These are phyloP conservation scores for Perkinsus olseni DNA, from an alignment of 169 alveolate species.

Conservation along the genomic window DNA sequence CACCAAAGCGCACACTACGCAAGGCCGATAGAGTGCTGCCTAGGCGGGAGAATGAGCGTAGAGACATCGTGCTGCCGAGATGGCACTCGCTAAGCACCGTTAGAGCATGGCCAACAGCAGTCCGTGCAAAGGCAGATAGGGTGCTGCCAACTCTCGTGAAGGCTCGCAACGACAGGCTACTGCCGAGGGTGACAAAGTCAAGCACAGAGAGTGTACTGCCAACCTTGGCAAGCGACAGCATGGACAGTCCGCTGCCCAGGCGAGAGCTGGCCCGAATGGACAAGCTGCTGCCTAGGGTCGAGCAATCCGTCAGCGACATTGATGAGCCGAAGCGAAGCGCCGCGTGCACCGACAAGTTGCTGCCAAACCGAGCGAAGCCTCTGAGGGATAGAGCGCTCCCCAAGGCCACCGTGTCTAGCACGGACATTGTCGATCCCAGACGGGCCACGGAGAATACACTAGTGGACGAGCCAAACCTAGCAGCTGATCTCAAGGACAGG, in stretches of 20 bases:
- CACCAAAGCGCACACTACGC: not conserved
- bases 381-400: not conserved
- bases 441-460: not conserved
- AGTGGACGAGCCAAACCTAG: not conserved
- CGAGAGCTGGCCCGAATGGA: not conserved
- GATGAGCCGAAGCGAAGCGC: not conserved
- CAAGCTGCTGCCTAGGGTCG: not conserved
- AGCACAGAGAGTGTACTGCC: not conserved
- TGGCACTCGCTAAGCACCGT: not conserved
- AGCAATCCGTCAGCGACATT: not conserved
- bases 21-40: not conserved
- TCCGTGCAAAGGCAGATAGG: not conserved
- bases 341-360: not conserved
- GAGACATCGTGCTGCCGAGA: not conserved
- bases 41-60: conserved; percentile 7
- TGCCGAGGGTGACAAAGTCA: not conserved
- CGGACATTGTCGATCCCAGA: not conserved
- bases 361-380: not conserved
- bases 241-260: not conserved
- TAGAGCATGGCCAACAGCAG: not conserved
- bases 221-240: not conserved
- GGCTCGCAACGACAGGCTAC: not conserved
- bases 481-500: not conserved
- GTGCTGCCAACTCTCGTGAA: not conserved
- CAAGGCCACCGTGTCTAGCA: not conserved